Evolutionary conservation across 2,329 filamentous ascomycete genomes (phyloP), one percentile per base, ranked within the genome.

Genomic region (Alternaria alternata): DNA sequence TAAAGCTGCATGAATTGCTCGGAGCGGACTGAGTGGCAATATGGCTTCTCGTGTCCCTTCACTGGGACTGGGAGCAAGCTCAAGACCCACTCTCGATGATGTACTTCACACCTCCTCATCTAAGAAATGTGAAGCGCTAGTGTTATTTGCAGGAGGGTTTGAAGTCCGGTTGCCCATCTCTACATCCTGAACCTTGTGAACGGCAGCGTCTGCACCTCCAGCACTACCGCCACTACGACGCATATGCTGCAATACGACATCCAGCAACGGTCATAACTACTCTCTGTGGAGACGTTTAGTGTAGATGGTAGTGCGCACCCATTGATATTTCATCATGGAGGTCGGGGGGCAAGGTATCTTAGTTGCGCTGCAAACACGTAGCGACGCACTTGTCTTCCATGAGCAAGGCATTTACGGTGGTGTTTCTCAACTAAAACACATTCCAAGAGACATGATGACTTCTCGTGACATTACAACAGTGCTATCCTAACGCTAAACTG

Each of bases 401-500:
- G 14, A 16, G 20, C 30, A 49, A 16, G 24, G 18, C 6, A n/a
- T 48, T 9, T 49, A 36, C 5, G 22, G 12, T 16, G 14, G 9
- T 42, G 8, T 26, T 32, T 24, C 22, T 7, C 46, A 12, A 38
- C 11, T n/a, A 38, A 26, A 8, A 18, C 3, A 38, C 20, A 18
- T 38, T n/a, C 22, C 46, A 38, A 24, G 16, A 24, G 34, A 24
- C 3, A 38, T 20, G 30, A 49, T 3, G 8, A 18, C 9, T n/a
- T 49, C 16, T 34, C 20, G 20, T 49, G 20, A 8, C 36, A 49
- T 49, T 36, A 38, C 46, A 49, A 49, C 30, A 38, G 36, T 49
- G 32, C 20, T 49, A 48, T 36, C 9, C 46, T 26, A 49, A 49
- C 46, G 46, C 46, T 49, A 49, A 38, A 36, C 16, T 32, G 46